A percentile compares a stretch with the other conserved stretches of the same genome.
Conservation (phyloP, 345 rosid genomes). For the Gossypium thurberi region DNA sequence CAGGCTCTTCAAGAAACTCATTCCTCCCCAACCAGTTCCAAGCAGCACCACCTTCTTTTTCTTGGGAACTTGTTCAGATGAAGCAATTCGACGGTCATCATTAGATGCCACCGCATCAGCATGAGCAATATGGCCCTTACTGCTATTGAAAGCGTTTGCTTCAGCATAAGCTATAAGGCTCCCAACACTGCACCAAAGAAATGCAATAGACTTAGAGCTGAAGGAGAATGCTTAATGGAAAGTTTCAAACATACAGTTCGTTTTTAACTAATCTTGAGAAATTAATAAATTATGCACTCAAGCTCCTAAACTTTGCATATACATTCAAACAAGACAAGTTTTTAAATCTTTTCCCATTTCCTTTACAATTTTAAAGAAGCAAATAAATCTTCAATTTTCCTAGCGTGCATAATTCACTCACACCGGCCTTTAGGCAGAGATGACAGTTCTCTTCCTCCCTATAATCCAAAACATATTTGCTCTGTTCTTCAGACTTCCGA, state of each 20-base stretch:
- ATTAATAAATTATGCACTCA: not conserved
- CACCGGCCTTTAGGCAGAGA: not conserved
- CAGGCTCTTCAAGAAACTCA: constrained; percentile 76
- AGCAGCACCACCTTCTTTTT: constrained; percentile 91
- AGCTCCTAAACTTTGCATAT: not conserved
- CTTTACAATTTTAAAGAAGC: not conserved
- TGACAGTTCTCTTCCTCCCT: not conserved
- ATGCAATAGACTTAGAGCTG: not conserved
- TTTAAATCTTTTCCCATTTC: not conserved
- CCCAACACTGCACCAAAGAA: constrained; percentile 60
- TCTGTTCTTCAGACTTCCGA: not conserved
- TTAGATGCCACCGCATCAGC: constrained; percentile 52
- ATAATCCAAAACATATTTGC: not conserved
- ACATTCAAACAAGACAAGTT: not conserved
- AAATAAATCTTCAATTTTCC: not conserved
- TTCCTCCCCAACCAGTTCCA: constrained; percentile 98
- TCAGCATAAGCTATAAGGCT: constrained; percentile 76
- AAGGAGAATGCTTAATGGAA: not conserved
- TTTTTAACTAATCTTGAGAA: not conserved
- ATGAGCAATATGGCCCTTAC: constrained; percentile 69
- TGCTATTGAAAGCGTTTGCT: constrained; percentile 31
- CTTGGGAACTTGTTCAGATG: constrained; percentile 39
- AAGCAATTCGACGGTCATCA: constrained; percentile 25
- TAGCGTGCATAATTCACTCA: not conserved
- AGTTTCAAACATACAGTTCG: not conserved